Evolutionary conservation across 192 early-diverging fungal genomes (phyloP).

Genomic region (Ambispora gerdemannii): DNA sequence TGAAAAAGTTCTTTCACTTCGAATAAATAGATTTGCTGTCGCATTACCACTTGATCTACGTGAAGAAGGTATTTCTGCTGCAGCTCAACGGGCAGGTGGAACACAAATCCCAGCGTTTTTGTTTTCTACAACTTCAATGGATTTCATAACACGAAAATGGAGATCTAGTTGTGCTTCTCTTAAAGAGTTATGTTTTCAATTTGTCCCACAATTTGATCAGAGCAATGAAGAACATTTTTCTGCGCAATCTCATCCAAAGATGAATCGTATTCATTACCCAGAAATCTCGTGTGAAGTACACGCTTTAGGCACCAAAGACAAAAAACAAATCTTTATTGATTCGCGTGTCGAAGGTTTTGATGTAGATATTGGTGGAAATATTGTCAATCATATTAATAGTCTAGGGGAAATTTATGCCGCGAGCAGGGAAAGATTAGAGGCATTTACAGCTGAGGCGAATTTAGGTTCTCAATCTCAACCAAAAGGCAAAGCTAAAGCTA

Average conservation of each 20-base stretch:
- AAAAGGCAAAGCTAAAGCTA: constrained; percentile 1
- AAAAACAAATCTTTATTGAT: constrained; percentile 47
- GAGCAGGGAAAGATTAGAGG: constrained; percentile 55
- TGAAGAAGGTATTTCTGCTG: constrained; percentile 36
- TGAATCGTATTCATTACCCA: constrained; percentile 53
- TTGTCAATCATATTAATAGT: constrained; percentile 63
- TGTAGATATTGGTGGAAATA: constrained; percentile 63
- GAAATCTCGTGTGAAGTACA: constrained; percentile 53
- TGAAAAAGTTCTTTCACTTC: constrained; percentile 48
- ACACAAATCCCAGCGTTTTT: constrained; percentile 56
- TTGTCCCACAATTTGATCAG: constrained; percentile 62
- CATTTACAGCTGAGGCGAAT: constrained; percentile 44
- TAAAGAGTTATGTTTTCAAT: constrained; percentile 61
- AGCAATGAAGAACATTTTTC: constrained; percentile 57
- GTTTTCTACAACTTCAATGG: constrained; percentile 55
- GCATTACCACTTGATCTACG: constrained; percentile 58
- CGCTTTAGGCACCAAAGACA: constrained; percentile 36
- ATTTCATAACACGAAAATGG: constrained; percentile 58
- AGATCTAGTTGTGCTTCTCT: constrained; percentile 54
- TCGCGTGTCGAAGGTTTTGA: constrained; percentile 69
- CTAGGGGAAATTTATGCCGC: constrained; percentile 60
- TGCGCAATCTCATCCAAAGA: constrained; percentile 47
- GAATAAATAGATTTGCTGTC: constrained; percentile 54
- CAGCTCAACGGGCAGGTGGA: constrained; percentile 6
- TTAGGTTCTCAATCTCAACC: constrained; percentile 6